Evolutionary conservation across 129 eudicot genomes (phyloP), one percentile per base, ranked within the genome.

Genomic region (Centrapalus pauciflorus): DNA sequence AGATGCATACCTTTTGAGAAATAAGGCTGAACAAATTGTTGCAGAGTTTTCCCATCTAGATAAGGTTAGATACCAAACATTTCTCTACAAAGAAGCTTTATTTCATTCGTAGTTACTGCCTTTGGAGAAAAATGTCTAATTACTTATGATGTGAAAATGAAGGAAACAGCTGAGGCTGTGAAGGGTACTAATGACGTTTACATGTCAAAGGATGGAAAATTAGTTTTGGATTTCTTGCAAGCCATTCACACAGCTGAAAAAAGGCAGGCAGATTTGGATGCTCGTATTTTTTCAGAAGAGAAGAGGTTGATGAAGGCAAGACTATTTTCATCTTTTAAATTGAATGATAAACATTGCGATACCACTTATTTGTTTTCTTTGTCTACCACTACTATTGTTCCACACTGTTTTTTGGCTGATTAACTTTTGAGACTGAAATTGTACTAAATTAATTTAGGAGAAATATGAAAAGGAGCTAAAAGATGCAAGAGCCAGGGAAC

Each of bases 401-500:
- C 59, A 51, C 21, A 9, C 12, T 11, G 5, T 67, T 56, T 51
- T 5, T 25, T 55, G 34, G 30, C 37, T 57, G 60, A 58, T 52
- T 48, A 37, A 4, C 19, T 16, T 67, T 25, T 71, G 27, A 38
- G 34, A 35, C 13, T 54, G 5, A 34, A 59, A 45, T 64, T 45
- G 35, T 61, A 67, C 71, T 54, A 30, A 12, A 65, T 13, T 67
- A 32, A 28, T 76, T 40, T 76, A 93, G 99, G 99, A 84, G 67
- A 93, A 86, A 70, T 89, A 84, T 80, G 99, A 93, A 54, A 89
- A 86, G 83, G 96, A 86, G 70, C 79, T 88, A 13, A 89, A 83
- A 80, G 99, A 93, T 72, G 95, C 99, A 27, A 86, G 89, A 78
- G 96, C 88, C 60, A 82, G 92, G 80, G 96, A 88, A 77, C 99